Conservation (phyloP, 1,284 basidiomycete genomes). For the Cryptococcus amylolentus region DNA sequence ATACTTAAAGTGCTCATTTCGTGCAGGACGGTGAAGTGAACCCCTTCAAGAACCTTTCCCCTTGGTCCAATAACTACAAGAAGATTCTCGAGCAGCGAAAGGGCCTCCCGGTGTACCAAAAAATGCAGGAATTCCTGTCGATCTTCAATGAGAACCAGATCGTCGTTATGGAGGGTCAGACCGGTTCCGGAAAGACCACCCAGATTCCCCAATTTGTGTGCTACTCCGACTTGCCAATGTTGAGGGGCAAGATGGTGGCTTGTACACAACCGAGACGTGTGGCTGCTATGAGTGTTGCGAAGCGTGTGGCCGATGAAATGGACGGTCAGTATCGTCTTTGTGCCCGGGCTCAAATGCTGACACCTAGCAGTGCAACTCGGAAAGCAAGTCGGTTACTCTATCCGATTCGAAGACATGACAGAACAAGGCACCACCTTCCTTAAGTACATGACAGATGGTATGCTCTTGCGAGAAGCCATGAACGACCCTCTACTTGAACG, state of each 20-base stretch:
- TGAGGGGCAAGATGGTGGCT: slow-evolving; percentile 83
- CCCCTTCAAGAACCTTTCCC: slow-evolving; percentile 73
- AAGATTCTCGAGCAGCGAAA: slow-evolving; percentile 81
- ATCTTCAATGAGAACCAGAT: slow-evolving; percentile 84
- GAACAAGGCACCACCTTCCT: slow-evolving; percentile 84
- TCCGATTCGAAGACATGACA: slow-evolving; percentile 98
- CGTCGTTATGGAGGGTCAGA: slow-evolving; percentile 95
- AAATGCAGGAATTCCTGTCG: slow-evolving; percentile 88
- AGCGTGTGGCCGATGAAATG: slow-evolving; percentile 98
- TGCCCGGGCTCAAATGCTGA: neutral
- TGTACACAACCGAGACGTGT: slow-evolving; percentile 97
- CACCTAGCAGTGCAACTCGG: slow-evolving; percentile 69
- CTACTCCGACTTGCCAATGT: slow-evolving; percentile 86
- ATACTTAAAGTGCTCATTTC: neutral
- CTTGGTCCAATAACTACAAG: slow-evolving; percentile 74
- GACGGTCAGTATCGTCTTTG: slow-evolving; percentile 62
- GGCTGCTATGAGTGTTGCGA: slow-evolving; percentile 96
- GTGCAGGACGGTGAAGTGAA: slow-evolving; percentile 74
- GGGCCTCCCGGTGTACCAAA: slow-evolving; percentile 84
- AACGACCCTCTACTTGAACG: slow-evolving; percentile 83
- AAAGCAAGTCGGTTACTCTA: slow-evolving; percentile 94
- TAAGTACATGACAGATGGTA: slow-evolving; percentile 99
- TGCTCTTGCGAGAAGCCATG: slow-evolving; percentile 96
- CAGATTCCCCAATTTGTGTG: slow-evolving; percentile 97
- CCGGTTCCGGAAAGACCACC: slow-evolving; percentile 96